Evolutionary conservation across 164 flowering plant genomes (phyloP), one percentile per base, ranked within the genome.

Genomic region (Piper longum): DNA sequence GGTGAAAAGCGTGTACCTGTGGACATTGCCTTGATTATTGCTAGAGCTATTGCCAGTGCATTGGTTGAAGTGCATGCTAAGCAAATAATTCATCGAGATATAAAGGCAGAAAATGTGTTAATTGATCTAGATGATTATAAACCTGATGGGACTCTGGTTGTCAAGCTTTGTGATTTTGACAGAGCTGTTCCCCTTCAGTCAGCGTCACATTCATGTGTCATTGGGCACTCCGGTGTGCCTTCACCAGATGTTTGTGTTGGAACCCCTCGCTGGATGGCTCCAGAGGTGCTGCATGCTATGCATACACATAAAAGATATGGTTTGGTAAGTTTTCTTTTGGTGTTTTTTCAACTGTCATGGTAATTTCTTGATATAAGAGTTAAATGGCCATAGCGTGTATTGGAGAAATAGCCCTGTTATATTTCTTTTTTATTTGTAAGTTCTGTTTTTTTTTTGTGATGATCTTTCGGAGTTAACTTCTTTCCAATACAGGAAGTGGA

Each of bases 251-350:
- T 73, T 66, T 95, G 97, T 83, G 97, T 95, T 75, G 99, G 99
- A 67, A 95, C 99, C 12, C 95, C 96, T 66, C 83, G 89, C 39
- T 95, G 99, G 99, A 90, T 95, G 99, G 96, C 99, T 60, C 99
- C 99, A 5, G 99, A 95, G 73, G 95, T 95, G 72, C 71, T 85
- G 64, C 82, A 55, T 19, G 79, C 97, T 60, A 83, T 87, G 92
- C 77, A 85, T 65, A 71, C 70, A 43, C 75, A 62, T 17, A 66
- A 73, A 7, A 4, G 14, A 13, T 95, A 95, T 79, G 99, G 99
- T 41, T 67, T 90, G 82, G 99, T 90, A 72, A 73, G 84, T 68
- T 61, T 44, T 42, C 43, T 36, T 16, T 41, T 16, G 5, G 17
- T 56, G 8, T 17, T 17, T 56, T 17, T 56, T 7, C 7, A n/a